These are phyloP conservation scores for Talaromyces funiculosus DNA, from an alignment of 2,329 filamentous ascomycete species.

Conservation along the genomic window DNA sequence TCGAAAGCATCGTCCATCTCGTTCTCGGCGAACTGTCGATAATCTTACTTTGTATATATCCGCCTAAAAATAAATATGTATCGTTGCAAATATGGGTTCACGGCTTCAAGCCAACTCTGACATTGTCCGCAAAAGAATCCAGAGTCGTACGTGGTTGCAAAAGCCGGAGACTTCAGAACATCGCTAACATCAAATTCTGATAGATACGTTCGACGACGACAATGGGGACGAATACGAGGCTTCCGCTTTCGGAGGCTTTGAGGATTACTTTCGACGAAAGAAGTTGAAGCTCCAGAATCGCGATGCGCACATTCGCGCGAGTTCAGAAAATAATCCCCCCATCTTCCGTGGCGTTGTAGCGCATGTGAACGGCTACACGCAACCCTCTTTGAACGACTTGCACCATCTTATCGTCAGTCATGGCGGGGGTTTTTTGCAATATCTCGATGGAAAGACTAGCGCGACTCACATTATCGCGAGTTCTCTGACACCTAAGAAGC, in stretches of 20 bases:
- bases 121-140: constrained; percentile 58
- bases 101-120: constrained; percentile 55
- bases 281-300: constrained; percentile 96
- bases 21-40: neutral
- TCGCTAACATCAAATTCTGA: neutral
- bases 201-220: constrained; percentile 70
- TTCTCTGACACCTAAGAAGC: constrained; percentile 84
- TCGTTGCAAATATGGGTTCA: constrained; percentile 52
- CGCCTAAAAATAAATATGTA: constrained; percentile 2
- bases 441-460: constrained; percentile 87
- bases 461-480: constrained; percentile 95
- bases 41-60: neutral
- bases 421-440: constrained; percentile 93
- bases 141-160: constrained; percentile 43
- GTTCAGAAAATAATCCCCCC: constrained; percentile 63
- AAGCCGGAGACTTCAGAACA: neutral
- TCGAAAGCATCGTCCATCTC: neutral
- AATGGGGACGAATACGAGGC: constrained; percentile 84
- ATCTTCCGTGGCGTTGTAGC: constrained; percentile 90
- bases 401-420: constrained; percentile 83
- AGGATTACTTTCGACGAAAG: constrained; percentile 90
- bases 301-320: constrained; percentile 71
- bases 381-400: constrained; percentile 83
- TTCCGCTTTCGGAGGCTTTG: constrained; percentile 82
- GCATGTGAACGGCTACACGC: constrained; percentile 93